phyloP scores from a whole-genome alignment of 345 rosid species.

The Anacardium occidentale region DNA sequence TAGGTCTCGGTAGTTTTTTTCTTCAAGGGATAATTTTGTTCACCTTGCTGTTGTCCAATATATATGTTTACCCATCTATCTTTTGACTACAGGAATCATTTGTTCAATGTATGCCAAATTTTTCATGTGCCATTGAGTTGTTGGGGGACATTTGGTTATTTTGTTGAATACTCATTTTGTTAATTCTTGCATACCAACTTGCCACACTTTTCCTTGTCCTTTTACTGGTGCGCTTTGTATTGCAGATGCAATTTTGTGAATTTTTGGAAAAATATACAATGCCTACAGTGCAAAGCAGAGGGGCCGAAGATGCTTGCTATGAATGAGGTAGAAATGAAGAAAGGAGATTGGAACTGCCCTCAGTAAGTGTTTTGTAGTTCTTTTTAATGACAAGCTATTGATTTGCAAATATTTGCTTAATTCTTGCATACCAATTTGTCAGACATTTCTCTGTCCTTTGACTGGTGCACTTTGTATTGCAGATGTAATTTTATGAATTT shows the following conservation, averaged over 20 bases:
- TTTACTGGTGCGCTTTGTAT: slow-evolving; percentile 18
- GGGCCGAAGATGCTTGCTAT: slow-evolving; percentile 49
- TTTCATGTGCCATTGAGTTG: too few species aligned
- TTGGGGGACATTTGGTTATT: too few species aligned
- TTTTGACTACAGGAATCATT: too few species aligned
- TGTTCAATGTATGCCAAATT: too few species aligned
- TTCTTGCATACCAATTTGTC: neutral
- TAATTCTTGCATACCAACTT: neutral
- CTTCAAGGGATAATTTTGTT: too few species aligned
- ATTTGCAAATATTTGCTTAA: neutral
- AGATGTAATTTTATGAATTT: slow-evolving; percentile 74
- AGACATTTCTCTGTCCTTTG: neutral
- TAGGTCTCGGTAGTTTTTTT: too few species aligned
- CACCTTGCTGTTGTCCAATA: too few species aligned
- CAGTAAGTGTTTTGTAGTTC: slow-evolving; percentile 37
- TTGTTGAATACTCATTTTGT: too few species aligned
- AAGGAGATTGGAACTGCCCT: slow-evolving; percentile 79
- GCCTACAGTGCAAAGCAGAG: slow-evolving; percentile 60
- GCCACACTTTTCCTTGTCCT: neutral
- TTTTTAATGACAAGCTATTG: neutral
- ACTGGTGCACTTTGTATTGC: slow-evolving; percentile 22
- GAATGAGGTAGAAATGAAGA: slow-evolving; percentile 56
- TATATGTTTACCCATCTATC: too few species aligned
- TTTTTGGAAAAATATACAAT: slow-evolving; percentile 56
- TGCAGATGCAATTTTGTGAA: slow-evolving; percentile 66